A percentile compares a stretch with the other conserved stretches of the same genome.
These are phyloP conservation scores for Cyberlindnera petersonii DNA, from an alignment of 805 yeast genomes.

Conservation along the genomic window DNA sequence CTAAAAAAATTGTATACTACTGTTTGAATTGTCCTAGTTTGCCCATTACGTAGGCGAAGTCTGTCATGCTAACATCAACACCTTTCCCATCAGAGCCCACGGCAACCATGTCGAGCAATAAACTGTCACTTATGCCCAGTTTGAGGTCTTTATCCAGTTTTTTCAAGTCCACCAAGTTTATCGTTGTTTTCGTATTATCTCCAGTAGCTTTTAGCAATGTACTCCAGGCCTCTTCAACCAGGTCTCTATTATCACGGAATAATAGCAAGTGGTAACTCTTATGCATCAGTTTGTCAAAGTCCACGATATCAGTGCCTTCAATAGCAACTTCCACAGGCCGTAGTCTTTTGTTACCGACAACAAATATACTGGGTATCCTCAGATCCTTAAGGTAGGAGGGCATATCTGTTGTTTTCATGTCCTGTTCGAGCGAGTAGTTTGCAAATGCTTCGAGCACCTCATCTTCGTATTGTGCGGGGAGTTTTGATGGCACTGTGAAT, in stretches of 20 bases:
- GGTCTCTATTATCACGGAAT: constrained; percentile 34
- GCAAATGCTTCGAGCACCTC: constrained; percentile 41
- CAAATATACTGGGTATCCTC: constrained; percentile 30
- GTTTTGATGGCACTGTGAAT: constrained; percentile 30
- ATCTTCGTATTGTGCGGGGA: constrained; percentile 44
- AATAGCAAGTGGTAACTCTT: constrained; percentile 39
- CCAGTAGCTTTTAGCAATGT: constrained; percentile 26
- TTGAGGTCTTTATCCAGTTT: constrained; percentile 31
- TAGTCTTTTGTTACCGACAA: constrained; percentile 25
- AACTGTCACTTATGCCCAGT: constrained; percentile 28
- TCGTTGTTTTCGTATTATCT: constrained; percentile 21
- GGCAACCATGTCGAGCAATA: constrained; percentile 44
- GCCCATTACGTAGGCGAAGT: constrained; percentile 47
- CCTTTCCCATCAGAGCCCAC: constrained; percentile 38
- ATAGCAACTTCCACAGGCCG: constrained; percentile 29
- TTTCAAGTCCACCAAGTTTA: constrained; percentile 38
- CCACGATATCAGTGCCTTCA: constrained; percentile 42
- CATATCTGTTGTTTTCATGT: constrained; percentile 34
- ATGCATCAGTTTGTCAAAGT: constrained; percentile 42
- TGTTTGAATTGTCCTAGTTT: constrained; percentile 34
- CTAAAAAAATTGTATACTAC: neutral
- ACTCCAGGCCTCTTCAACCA: constrained; percentile 40
- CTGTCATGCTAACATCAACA: constrained; percentile 36
- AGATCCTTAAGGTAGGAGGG: constrained; percentile 28
- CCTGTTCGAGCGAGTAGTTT: constrained; percentile 37